Evolutionary conservation across 768 basidiomycete species (phyloP), one percentile per base, ranked within the genome.

Genomic region (Panellus pusillus): DNA sequence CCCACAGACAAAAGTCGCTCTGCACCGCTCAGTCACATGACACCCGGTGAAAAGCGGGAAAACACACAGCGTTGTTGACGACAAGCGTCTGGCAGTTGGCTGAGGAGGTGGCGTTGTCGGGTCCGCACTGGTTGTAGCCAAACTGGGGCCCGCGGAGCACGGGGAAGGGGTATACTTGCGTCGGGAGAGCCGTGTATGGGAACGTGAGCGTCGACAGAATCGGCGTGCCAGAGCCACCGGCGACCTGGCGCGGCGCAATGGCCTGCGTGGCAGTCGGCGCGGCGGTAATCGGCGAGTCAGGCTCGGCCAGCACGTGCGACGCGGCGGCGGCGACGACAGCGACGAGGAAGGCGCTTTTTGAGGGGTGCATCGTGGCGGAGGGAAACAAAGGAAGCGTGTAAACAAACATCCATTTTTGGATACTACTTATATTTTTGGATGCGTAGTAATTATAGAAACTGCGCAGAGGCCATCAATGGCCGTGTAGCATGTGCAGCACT

Each of bases 51-150:
- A 18, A 3, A 46, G 42, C 47, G 32, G 47, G 47, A 20, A 8
- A 9, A 52, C 52, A 18, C n/a, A 29, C 52, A 24, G 52, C 52
- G 19, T 47, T 54, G 46, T 52, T 54, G 35, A 54, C 19, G 45
- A 54, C 52, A 13, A 54, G 52, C 7, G 52, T 54, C 52, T 54
- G 52, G 40, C 52, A 54, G 52, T 54, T n/a, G 45, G 52, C 52
- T 9, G 39, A 42, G 6, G 52, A 18, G 35, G n/a, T 54, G 45
- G 52, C 52, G 52, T 54, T 54, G 44, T 45, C 45, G 35, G 52
- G 39, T 40, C 52, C 40, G 41, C 52, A 54, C 40, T 54, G 45
- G 52, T 54, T 54, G 45, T 54, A 54, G 24, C 52, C 52, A 20
- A 54, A 54, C 45, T 54, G 52, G 40, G 52, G 52, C 18, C 52